phyloP scores from a whole-genome alignment of 352 stramenopile genomes.

The Lagenidium giganteum region DNA sequence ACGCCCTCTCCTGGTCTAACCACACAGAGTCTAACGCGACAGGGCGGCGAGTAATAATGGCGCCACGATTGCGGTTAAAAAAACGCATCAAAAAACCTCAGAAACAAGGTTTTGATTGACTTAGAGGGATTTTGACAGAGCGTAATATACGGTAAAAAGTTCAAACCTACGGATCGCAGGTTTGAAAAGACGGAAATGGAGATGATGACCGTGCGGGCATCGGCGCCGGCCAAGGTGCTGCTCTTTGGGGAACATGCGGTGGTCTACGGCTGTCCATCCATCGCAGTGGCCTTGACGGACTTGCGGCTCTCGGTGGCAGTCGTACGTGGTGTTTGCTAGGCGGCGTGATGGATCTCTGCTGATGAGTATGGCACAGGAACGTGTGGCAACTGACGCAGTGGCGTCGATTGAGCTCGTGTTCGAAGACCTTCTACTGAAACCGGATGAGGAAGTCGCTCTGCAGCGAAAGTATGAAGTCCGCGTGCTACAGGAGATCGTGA shows the following conservation, averaged over 20 bases:
- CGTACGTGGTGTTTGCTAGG: constrained; percentile 33
- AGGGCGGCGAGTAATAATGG: too few species aligned
- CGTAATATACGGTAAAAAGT: too few species aligned
- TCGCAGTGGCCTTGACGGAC: constrained; percentile 80
- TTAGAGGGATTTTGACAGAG: too few species aligned
- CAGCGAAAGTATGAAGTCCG: constrained; percentile 27
- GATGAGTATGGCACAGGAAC: constrained; percentile 7
- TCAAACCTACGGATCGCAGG: too few species aligned
- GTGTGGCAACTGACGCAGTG: constrained; percentile 3
- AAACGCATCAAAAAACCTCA: too few species aligned
- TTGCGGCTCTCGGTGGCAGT: constrained; percentile 74
- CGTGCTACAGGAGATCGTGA: constrained; percentile 26
- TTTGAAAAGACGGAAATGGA: neutral
- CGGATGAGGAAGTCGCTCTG: constrained; percentile 22
- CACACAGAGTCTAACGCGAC: too few species aligned
- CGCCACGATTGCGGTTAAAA: too few species aligned
- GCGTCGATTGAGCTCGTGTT: constrained; percentile 42
- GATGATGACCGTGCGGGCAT: constrained; percentile 33
- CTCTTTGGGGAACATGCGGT: constrained; percentile 89
- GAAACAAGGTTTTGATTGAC: too few species aligned
- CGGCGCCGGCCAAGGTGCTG: constrained; percentile 86
- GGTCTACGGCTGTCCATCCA: constrained; percentile 79
- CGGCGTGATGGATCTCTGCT: neutral
- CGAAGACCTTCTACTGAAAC: constrained; percentile 37
- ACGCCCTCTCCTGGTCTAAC: too few species aligned